Base-by-base conservation (phyloP, 768 basidiomycete genomes). In the Suillus ampliporus region DNA sequence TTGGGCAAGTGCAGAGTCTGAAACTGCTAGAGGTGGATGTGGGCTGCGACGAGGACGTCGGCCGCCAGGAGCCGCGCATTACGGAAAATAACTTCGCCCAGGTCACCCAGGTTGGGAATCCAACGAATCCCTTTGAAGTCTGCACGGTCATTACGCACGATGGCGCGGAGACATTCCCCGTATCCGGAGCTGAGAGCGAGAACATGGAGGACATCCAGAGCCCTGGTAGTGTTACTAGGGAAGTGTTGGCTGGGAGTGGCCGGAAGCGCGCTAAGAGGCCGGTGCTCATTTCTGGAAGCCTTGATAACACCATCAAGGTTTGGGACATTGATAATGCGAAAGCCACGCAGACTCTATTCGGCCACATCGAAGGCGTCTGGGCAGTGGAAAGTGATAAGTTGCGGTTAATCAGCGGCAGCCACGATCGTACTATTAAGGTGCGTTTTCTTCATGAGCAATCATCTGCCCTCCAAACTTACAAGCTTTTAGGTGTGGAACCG, bases 321-420 rank as follows among this genome's bases (percentile, higher is more conserved):
- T 99, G 97, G 97, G 95, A 99, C 71, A 86, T 99, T 31, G 94
- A 96, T 68, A 86, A 89, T 1, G 94, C 90, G 44, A 87, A 89
- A 69, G 83, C 88, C 26, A 79, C 85, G 53, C 82, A 86, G 70
- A 98, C 97, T 46, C 84, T 96, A 65, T 99, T 99, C 74, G 97
- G 96, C 1, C 96, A 98, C 74, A 95, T 99, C 69, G 97, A 99
- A 73, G 97, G 97, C 59, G 95, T 99, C 19, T 99, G 97, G 97
- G 89, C 89, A 4, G 91, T 99, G 35, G 95, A 94, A 26, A 89
- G 90, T 67, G 95, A 99, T 75, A 91, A 94, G 72, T 82, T 99
- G 70, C 83, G 97, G 58, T 80, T 99, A 54, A 95, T 95, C 28
- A 95, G 92, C 58, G 96, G 89, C 8, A 96, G 94, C 70, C 97